Evolutionary conservation across 345 rosid species (phyloP).

Genomic region (Atalantia buxifolia): DNA sequence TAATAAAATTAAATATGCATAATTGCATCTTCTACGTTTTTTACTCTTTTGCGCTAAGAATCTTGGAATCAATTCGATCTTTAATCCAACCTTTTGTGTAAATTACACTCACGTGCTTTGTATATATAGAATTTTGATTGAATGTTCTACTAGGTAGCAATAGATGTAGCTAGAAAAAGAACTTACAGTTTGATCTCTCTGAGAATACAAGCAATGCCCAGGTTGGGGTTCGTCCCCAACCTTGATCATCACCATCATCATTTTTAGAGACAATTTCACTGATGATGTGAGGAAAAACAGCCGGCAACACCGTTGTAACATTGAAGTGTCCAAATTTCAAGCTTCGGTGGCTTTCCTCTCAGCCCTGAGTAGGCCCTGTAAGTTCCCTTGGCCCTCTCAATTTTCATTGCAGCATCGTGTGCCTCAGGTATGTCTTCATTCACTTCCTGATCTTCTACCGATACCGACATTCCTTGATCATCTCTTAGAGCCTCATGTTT

Average conservation of each 20-base stretch:
- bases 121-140: neutral
- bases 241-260: neutral
- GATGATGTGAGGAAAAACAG: constrained; percentile 52
- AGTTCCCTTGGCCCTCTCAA: constrained; percentile 21
- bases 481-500: too few relatives aligned
- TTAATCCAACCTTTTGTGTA: too few relatives aligned
- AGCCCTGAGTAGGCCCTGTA: neutral
- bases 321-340: constrained; percentile 41
- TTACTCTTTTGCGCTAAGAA: too few relatives aligned
- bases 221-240: neutral
- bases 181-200: constrained; percentile 43
- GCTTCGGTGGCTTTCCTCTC: constrained; percentile 27
- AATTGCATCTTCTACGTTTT: too few relatives aligned
- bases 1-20: too few relatives aligned
- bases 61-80: too few relatives aligned
- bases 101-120: too few relatives aligned
- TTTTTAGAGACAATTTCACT: constrained; percentile 15
- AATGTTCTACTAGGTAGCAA: neutral
- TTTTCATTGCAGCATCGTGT: constrained; percentile 16
- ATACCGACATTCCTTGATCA: too few relatives aligned
- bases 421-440: constrained; percentile 17
- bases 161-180: neutral
- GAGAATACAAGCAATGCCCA: constrained; percentile 31
- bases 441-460: neutral
- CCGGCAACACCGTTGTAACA: constrained; percentile 36